A percentile compares a stretch with the other conserved stretches of the same genome.
Conservation (phyloP, 805 yeast species). For the Teunomyces cretensis region DNA sequence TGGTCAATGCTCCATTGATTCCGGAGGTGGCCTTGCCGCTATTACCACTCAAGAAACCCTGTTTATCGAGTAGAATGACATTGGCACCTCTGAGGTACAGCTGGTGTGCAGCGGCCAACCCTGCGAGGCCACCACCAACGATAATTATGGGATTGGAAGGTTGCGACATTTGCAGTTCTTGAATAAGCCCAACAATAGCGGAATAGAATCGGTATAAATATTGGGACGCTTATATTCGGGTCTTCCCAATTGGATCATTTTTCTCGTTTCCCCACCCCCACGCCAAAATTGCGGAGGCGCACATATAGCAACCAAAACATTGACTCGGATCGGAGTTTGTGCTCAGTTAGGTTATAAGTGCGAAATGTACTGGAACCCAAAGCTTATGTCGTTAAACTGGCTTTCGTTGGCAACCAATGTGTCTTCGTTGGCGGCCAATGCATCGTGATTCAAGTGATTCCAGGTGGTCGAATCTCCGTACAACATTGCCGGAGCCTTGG, state of each 20-base stretch:
- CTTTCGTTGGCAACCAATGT: conserved; percentile 72
- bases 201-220: neutral
- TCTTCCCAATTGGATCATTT: neutral
- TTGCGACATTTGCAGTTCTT: neutral
- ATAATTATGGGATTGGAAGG: conserved; percentile 46
- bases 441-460: conserved; percentile 80
- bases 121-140: conserved; percentile 68
- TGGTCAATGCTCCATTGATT: conserved; percentile 70
- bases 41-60: conserved; percentile 61
- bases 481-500: conserved; percentile 79
- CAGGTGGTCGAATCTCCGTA: conserved; percentile 98
- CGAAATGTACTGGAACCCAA: conserved; percentile 90
- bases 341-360: conserved; percentile 40
- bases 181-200: neutral
- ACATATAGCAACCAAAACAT: too few relatives aligned
- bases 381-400: conserved; percentile 67
- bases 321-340: too few relatives aligned
- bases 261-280: neutral
- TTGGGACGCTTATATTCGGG: neutral
- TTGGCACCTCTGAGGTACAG: conserved; percentile 52
- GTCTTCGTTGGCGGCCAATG: conserved; percentile 69
- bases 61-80: conserved; percentile 56
- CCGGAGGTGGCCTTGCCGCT: conserved; percentile 69
- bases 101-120: conserved; percentile 62
- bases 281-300: too few relatives aligned